These are phyloP conservation scores for Penicillium pancosmium DNA, from an alignment of 495 filamentous ascomycete species.

Conservation along the genomic window DNA sequence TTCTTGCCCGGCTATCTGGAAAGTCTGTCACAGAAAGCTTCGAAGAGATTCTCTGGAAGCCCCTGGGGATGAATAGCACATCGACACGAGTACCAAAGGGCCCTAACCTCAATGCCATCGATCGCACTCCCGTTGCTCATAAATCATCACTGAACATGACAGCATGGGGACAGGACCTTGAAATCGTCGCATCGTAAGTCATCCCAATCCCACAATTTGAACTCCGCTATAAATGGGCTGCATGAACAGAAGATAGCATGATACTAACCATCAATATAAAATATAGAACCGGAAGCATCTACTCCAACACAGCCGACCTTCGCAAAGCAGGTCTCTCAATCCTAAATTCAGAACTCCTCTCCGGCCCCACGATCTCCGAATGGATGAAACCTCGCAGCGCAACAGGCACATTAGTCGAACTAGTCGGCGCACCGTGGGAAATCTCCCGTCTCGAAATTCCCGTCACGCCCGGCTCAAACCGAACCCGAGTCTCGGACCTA, in stretches of 20 bases:
- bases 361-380: conserved; percentile 36
- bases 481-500: conserved; percentile 17
- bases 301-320: conserved; percentile 19
- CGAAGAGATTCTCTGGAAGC: conserved; percentile 37
- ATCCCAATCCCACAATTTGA: no score
- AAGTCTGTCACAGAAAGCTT: conserved; percentile 43
- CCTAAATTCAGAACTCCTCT: conserved; percentile 46
- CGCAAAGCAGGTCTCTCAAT: conserved; percentile 44
- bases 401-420: conserved; percentile 14
- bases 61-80: conserved; percentile 40
- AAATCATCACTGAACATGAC: conserved; percentile 2
- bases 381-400: conserved; percentile 43
- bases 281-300: conserved; percentile 25
- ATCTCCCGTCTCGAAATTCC: conserved; percentile 9
- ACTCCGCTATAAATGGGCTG: no score
- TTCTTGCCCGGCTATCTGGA: conserved; percentile 51
- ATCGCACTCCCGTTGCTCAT: conserved; percentile 17
- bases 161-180: conserved; percentile 8
- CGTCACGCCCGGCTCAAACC: conserved; percentile 17
- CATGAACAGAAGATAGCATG: not conserved
- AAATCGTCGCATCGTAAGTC: conserved; percentile 14
- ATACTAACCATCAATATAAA: not conserved
- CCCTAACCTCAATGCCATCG: conserved; percentile 39
- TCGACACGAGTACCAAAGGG: conserved; percentile 41
- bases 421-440: conserved; percentile 20